These are phyloP conservation scores for Rhytidhysteron rufulum DNA, from an alignment of 2,329 filamentous ascomycete genomes.

Conservation along the genomic window DNA sequence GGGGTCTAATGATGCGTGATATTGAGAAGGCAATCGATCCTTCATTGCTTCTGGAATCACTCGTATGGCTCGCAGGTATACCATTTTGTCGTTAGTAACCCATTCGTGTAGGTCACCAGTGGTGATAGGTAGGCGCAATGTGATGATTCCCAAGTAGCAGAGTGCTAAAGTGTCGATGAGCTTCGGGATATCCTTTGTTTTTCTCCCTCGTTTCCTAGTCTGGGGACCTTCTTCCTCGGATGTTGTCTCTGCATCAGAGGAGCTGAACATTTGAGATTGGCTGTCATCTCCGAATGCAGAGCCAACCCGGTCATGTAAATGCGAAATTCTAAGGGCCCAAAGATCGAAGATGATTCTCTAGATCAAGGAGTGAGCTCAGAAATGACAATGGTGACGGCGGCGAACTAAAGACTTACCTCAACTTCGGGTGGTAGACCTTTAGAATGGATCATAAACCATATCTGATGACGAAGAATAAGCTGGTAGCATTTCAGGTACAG, in stretches of 20 bases:
- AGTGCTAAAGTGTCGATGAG: constrained; percentile 72
- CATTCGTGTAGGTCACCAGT: constrained; percentile 69
- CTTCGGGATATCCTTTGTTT: constrained; percentile 55
- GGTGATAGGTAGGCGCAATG: constrained; percentile 73
- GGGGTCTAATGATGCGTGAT: constrained; percentile 57
- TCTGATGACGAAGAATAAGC: constrained; percentile 77
- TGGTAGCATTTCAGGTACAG: constrained; percentile 84
- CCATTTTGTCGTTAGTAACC: constrained; percentile 63
- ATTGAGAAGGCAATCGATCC: constrained; percentile 59
- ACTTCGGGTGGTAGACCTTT: constrained; percentile 68
- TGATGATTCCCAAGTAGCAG: constrained; percentile 73
- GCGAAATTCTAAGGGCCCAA: constrained; percentile 72
- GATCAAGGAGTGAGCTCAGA: too few species aligned
- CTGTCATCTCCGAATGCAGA: constrained; percentile 31
- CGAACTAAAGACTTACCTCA: constrained; percentile 56
- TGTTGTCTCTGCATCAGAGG: constrained; percentile 46
- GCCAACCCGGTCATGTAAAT: constrained; percentile 45
- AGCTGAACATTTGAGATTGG: constrained; percentile 54
- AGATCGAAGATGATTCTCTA: constrained; percentile 82
- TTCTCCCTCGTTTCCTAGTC: constrained; percentile 38
- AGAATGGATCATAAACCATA: constrained; percentile 65
- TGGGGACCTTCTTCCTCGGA: constrained; percentile 32
- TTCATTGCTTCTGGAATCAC: constrained; percentile 62
- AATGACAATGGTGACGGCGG: too few species aligned
- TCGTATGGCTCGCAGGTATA: constrained; percentile 63